Evolutionary conservation across 2,329 filamentous ascomycete species (phyloP).

Genomic region (Colletotrichum cereale): DNA sequence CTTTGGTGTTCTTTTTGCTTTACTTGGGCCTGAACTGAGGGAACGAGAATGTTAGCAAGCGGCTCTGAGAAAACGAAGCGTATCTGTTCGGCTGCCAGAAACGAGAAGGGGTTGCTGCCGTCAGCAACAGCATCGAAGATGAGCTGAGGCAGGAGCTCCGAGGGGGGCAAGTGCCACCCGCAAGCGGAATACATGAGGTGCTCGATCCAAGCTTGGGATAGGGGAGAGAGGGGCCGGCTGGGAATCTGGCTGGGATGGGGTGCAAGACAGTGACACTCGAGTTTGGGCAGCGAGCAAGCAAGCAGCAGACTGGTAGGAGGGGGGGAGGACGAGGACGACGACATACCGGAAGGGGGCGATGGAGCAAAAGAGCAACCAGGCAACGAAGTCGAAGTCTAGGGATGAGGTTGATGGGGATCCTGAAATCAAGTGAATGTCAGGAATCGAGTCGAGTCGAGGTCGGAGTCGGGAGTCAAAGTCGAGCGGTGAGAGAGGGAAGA

Average conservation of each 20-base stretch:
- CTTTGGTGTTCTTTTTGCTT: constrained; percentile 36
- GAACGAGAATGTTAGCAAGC: constrained; percentile 25
- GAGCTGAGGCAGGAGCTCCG: constrained; percentile 13
- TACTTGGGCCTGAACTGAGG: constrained; percentile 13
- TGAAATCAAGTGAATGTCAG: constrained; percentile 41
- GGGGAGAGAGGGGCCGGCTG: not conserved
- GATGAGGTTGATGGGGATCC: constrained; percentile 33
- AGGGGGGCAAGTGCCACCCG: constrained; percentile 29
- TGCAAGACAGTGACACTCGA: constrained; percentile 8
- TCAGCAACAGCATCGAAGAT: constrained; percentile 13
- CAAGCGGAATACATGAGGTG: constrained; percentile 23
- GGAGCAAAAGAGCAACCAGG: constrained; percentile 23
- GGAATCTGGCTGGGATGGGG: constrained; percentile 9
- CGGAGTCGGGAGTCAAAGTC: constrained; percentile 18
- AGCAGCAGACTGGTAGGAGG: not conserved
- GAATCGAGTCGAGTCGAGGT: constrained; percentile 28
- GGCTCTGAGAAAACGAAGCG: constrained; percentile 7
- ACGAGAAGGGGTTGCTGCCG: constrained; percentile 6
- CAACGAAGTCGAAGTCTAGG: constrained; percentile 38
- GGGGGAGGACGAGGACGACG: constrained; percentile 1
- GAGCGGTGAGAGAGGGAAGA: constrained; percentile 40
- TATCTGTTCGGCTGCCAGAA: constrained; percentile 7
- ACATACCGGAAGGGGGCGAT: constrained; percentile 35
- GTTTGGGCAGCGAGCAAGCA: constrained; percentile 11
- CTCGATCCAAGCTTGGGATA: constrained; percentile 21